Evolutionary conservation across 2,329 filamentous ascomycete genomes (phyloP).

Genomic region (Hymenoscyphus fructigenus): DNA sequence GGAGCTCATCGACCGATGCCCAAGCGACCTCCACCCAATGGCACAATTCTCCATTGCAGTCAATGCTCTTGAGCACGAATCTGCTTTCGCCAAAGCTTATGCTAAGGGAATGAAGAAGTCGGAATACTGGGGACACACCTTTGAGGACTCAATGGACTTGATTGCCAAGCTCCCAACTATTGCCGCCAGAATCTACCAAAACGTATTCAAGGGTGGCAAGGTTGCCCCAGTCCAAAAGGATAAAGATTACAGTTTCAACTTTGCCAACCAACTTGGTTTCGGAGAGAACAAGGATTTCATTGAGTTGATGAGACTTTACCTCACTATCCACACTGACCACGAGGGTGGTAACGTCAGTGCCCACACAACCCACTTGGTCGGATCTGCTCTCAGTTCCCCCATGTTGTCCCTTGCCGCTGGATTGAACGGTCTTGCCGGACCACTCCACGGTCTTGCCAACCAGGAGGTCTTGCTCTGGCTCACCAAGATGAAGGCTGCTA

Average conservation of each 20-base stretch:
- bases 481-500: conserved; percentile 93
- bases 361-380: conserved; percentile 98
- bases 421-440: conserved; percentile 96
- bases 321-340: conserved; percentile 99
- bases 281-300: conserved; percentile 93
- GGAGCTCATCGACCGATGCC: conserved; percentile 99
- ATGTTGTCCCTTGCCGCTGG: conserved; percentile 96
- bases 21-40: conserved; percentile 98
- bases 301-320: conserved; percentile 97
- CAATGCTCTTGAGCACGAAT: conserved; percentile 97
- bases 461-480: conserved; percentile 99
- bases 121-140: conserved; percentile 99
- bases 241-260: conserved; percentile 99
- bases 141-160: conserved; percentile 99
- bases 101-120: conserved; percentile 99
- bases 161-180: conserved; percentile 99
- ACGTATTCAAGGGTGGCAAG: conserved; percentile 99
- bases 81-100: conserved; percentile 96
- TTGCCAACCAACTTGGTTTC: conserved; percentile 98
- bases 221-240: conserved; percentile 94
- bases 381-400: conserved; percentile 92
- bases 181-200: conserved; percentile 98
- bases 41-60: conserved; percentile 98
- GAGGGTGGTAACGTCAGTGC: conserved; percentile 99
- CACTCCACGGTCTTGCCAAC: conserved; percentile 98